Evolutionary conservation across 1,139 yeast genomes (phyloP).

Genomic region (Eremothecium gossypii): DNA sequence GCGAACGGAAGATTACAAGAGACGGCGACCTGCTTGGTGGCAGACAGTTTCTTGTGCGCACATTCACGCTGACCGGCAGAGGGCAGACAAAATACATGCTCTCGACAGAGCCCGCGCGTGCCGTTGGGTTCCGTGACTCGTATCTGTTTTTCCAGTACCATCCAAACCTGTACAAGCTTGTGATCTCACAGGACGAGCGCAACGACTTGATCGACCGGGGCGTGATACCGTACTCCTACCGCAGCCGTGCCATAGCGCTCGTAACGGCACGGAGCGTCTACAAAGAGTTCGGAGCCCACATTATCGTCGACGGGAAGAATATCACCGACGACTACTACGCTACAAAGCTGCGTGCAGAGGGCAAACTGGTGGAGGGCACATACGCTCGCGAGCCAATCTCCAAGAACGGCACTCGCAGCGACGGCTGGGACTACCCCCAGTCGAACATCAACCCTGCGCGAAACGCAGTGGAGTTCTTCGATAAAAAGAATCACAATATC

Average conservation of each 20-base stretch:
- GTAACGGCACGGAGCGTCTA: conserved; percentile 87
- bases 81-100: conserved; percentile 78
- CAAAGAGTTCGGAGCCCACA: conserved; percentile 85
- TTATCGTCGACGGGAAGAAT: conserved; percentile 70
- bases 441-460: conserved; percentile 22
- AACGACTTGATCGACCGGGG: conserved; percentile 74
- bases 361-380: conserved; percentile 63
- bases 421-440: conserved; percentile 13
- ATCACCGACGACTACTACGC: conserved; percentile 89
- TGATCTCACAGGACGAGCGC: conserved; percentile 70
- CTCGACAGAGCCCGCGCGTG: conserved; percentile 91
- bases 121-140: conserved; percentile 91
- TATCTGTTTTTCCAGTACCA: conserved; percentile 86
- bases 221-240: conserved; percentile 80
- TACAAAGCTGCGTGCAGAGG: conserved; percentile 56
- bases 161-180: conserved; percentile 55
- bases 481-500: conserved; percentile 27
- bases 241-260: conserved; percentile 80
- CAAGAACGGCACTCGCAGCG: conserved; percentile 12
- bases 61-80: conserved; percentile 67
- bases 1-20: conserved; percentile 62
- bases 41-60: conserved; percentile 70
- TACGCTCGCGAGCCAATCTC: conserved; percentile 49
- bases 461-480: conserved; percentile 28
- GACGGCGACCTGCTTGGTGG: conserved; percentile 65